Base-by-base conservation (phyloP, 2,329 filamentous ascomycete genomes). In the Colletotrichum zoysiae region DNA sequence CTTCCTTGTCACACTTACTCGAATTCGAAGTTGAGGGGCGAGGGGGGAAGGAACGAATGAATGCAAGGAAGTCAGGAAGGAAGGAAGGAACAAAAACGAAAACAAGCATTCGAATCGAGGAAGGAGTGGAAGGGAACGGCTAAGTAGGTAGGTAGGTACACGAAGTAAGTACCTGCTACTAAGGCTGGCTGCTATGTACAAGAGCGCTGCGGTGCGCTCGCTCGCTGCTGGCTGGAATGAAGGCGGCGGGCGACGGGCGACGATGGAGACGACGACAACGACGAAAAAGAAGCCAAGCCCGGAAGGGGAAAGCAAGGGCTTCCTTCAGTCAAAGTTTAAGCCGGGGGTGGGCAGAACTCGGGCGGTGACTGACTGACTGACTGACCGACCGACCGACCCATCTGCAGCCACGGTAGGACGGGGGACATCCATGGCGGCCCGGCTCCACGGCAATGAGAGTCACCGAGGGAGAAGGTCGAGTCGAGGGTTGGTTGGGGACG, bases 261-360 rank as follows among this genome's bases (percentile, higher is more conserved):
- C 50, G 50, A 51, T 14, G 50, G 12, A n/a, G 33, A 44, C 53
- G 44, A 51, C 18, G 26, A 14, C 23, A 12, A 20, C 23, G 50
- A 56, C n/a, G 46, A 61, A 7, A 20, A 18, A n/a, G 23, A 44
- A 55, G 53, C 61, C 53, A 70, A 40, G 61, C 53, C 61, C n/a
- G 59, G 50, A 68, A 23, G 40, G 62, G 67, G 53, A 70, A 53
- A 55, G 55, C n/a, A n/a, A n/a, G 20, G 18, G n/a, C n/a, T n/a
- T n/a, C n/a, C 44, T 46, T 51, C 46, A 18, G 16, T 46, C 18
- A 48, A 65, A 16, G 53, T 59, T 46, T 51, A 46, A 55, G 30
- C 26, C 42, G 12, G 35, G 48, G 50, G 30, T 30, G 60, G 44
- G 59, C 30, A 62, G 44, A 50, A n/a, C 6, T 61, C 58, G 44